Evolutionary conservation across 1,284 basidiomycete genomes (phyloP), one percentile per base, ranked within the genome.

Genomic region (Butyriboletus appendiculatus): DNA sequence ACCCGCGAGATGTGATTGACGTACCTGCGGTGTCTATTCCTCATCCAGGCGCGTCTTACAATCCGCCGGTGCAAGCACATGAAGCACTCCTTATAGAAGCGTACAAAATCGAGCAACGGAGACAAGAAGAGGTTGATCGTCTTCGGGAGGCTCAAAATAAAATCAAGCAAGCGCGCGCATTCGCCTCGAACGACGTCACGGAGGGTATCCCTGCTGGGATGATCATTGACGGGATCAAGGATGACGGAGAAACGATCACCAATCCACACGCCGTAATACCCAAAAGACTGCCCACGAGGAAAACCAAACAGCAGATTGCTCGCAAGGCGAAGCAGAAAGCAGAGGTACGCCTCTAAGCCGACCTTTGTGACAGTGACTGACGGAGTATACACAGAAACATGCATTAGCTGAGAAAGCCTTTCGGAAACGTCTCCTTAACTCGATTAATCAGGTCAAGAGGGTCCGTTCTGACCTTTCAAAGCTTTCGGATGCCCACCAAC

Each of bases 31-130:
- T 96, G 2, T 71, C 81, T 1, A 71, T 84, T 7, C 96, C 96
- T 0, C 92, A 93, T 60, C 85, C 87, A 28, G 96, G 96, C 18
- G 82, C 88, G 7, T 96, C 93, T n/a, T 98, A 99, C 73, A 98
- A 98, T 70, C 96, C 96, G 0, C 83, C 86, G 0, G 84, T 82
- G 15, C 79, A 82, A 10, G 84, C 88, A 1, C 93, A 98, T 68
- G 82, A 86, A 53, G 84, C 84, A 43, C 82, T 98, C 3, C 72
- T 99, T 16, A 75, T 81, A 14, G 67, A 80, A 45, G 96, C 94
- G 0, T 80, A 86, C 57, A 80, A 86, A 53, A 74, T 81, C 30
- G 95, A 94, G 67, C 80, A 81, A 57, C 79, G 76, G 45, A 78
- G 80, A 39, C 69, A 87, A 22, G 76, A 75, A 34, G 78, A 82